Evolutionary conservation across 768 basidiomycete genomes (phyloP).

Genomic region (Daedaleopsis sinensis): DNA sequence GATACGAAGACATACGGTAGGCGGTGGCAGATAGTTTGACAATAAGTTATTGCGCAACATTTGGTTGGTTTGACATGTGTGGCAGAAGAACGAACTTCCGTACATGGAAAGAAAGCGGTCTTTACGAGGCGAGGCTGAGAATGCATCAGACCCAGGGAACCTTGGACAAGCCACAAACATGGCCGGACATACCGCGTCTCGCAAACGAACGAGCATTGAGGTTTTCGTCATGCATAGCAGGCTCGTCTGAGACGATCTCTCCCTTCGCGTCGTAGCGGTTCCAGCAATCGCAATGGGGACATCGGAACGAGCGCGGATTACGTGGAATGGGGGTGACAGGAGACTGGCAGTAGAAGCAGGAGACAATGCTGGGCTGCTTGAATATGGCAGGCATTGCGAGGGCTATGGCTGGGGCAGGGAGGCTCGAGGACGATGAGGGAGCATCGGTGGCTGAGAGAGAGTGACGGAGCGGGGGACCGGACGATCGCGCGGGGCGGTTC

Average conservation of each 20-base stretch:
- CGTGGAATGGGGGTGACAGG: slow-evolving; percentile 41
- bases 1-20: slow-evolving; percentile 54
- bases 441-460: slow-evolving; percentile 7
- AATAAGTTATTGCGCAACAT: slow-evolving; percentile 84
- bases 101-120: slow-evolving; percentile 69
- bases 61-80: slow-evolving; percentile 91
- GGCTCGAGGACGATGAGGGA: background rate
- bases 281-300: slow-evolving; percentile 69
- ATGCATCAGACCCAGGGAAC: background rate
- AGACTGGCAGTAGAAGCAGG: slow-evolving; percentile 78
- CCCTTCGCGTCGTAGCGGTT: slow-evolving; percentile 74
- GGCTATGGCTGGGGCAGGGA: slow-evolving; percentile 6
- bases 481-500: background rate
- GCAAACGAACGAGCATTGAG: slow-evolving; percentile 73
- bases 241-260: slow-evolving; percentile 82
- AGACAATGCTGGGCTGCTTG: slow-evolving; percentile 49
- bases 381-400: slow-evolving; percentile 44
- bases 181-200: slow-evolving; percentile 57
- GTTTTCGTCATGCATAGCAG: slow-evolving; percentile 83
- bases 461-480: background rate
- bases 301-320: slow-evolving; percentile 63
- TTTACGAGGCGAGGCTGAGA: slow-evolving; percentile 66
- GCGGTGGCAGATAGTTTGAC: slow-evolving; percentile 84
- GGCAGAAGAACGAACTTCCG: slow-evolving; percentile 72
- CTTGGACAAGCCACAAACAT: background rate